Evolutionary conservation across 2,329 filamentous ascomycete genomes (phyloP).

Genomic region (Aspergillus pseudoviridinutans): DNA sequence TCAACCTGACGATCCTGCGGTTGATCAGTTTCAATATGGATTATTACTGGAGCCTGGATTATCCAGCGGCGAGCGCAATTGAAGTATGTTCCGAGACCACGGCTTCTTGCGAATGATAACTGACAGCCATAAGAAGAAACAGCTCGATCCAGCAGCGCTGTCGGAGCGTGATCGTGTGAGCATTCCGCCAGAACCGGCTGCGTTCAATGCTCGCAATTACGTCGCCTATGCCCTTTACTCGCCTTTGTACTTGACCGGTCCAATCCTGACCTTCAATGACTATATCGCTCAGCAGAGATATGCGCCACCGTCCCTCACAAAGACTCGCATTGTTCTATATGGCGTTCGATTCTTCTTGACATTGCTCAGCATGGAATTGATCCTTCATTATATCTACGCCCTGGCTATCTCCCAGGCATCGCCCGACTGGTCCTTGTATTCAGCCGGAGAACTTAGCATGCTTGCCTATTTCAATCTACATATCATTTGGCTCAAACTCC

Average conservation of each 20-base stretch:
- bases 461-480: slow-evolving; percentile 95
- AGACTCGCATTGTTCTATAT: slow-evolving; percentile 70
- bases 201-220: slow-evolving; percentile 81
- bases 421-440: slow-evolving; percentile 78
- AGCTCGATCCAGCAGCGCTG: slow-evolving; percentile 80
- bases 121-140: slow-evolving; percentile 81
- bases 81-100: slow-evolving; percentile 59
- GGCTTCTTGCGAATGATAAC: slow-evolving; percentile 12
- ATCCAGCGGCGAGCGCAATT: slow-evolving; percentile 60
- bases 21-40: slow-evolving; percentile 97
- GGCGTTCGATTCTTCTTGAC: slow-evolving; percentile 75
- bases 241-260: slow-evolving; percentile 86
- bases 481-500: slow-evolving; percentile 95
- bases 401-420: slow-evolving; percentile 81
- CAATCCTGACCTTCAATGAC: slow-evolving; percentile 97
- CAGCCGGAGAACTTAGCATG: slow-evolving; percentile 80
- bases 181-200: slow-evolving; percentile 64
- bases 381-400: slow-evolving; percentile 89
- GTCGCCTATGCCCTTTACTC: slow-evolving; percentile 86
- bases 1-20: slow-evolving; percentile 90
- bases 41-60: slow-evolving; percentile 84
- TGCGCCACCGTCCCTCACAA: slow-evolving; percentile 65
- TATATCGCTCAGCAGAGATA: slow-evolving; percentile 85
- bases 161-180: slow-evolving; percentile 84
- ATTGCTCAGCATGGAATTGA: slow-evolving; percentile 83